These are phyloP conservation scores for Pythium sp. DNA, from an alignment of 352 stramenopile species.

Conservation along the genomic window DNA sequence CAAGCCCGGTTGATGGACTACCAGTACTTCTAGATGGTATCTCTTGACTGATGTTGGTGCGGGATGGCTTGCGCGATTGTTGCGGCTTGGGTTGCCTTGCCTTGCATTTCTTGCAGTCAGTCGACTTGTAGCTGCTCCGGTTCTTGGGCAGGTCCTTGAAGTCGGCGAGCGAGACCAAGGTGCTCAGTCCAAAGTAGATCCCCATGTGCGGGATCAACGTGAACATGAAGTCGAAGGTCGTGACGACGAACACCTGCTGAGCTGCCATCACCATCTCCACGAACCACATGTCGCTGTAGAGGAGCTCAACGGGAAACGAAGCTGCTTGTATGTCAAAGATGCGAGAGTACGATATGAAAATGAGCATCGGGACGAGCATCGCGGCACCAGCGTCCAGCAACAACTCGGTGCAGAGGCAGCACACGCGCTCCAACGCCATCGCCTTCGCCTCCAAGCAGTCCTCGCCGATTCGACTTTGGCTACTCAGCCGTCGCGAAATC, in stretches of 20 bases:
- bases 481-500: background rate
- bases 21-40: background rate
- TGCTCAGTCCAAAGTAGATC: slow-evolving; percentile 5
- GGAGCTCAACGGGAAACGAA: background rate
- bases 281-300: background rate
- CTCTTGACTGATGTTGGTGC: background rate
- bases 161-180: background rate
- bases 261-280: slow-evolving; percentile 1
- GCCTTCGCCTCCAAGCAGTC: background rate
- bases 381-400: background rate
- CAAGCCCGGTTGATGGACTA: background rate
- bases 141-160: background rate
- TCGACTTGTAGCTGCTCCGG: background rate
- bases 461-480: background rate
- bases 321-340: background rate
- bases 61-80: background rate
- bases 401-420: slow-evolving; percentile 1
- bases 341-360: background rate
- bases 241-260: slow-evolving; percentile 1
- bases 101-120: background rate
- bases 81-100: background rate
- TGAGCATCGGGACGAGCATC: background rate
- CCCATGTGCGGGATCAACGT: background rate
- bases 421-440: background rate
- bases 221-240: background rate